Conservation (phyloP, 495 filamentous ascomycete species). For the Halenospora varia region DNA sequence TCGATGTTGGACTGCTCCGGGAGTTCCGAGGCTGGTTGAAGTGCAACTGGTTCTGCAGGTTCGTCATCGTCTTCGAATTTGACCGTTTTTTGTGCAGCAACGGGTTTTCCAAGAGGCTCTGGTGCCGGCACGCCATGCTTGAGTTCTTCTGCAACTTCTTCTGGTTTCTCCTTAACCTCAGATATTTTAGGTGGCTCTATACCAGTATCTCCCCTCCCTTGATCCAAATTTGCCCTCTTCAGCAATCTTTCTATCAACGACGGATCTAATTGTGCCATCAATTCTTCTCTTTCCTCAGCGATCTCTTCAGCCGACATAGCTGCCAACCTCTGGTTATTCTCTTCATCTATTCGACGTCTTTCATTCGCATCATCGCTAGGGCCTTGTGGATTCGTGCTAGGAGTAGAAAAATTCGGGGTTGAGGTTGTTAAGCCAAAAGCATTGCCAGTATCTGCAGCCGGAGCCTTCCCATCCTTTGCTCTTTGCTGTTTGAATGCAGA, state of each 20-base stretch:
- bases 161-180: constrained; percentile 18
- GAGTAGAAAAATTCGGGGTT: neutral
- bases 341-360: constrained; percentile 66
- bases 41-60: constrained; percentile 14
- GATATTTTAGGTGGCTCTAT: constrained; percentile 10
- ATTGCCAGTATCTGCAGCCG: constrained; percentile 3
- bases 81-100: constrained; percentile 16
- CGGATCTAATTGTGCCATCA: constrained; percentile 65
- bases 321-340: constrained; percentile 71
- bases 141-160: constrained; percentile 1
- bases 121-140: constrained; percentile 19
- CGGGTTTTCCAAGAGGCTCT: constrained; percentile 24
- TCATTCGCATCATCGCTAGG: constrained; percentile 45
- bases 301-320: constrained; percentile 83
- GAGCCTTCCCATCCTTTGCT: constrained; percentile 9
- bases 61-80: constrained; percentile 27
- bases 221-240: constrained; percentile 73
- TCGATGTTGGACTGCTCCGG: constrained; percentile 24
- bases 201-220: constrained; percentile 31
- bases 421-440: constrained; percentile 6
- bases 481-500: constrained; percentile 74
- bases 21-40: constrained; percentile 10
- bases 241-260: constrained; percentile 72
- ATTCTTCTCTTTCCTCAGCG: constrained; percentile 66
- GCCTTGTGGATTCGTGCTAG: neutral